Evolutionary conservation across 2,329 filamentous ascomycete genomes (phyloP).

Genomic region (Claviceps sp.): DNA sequence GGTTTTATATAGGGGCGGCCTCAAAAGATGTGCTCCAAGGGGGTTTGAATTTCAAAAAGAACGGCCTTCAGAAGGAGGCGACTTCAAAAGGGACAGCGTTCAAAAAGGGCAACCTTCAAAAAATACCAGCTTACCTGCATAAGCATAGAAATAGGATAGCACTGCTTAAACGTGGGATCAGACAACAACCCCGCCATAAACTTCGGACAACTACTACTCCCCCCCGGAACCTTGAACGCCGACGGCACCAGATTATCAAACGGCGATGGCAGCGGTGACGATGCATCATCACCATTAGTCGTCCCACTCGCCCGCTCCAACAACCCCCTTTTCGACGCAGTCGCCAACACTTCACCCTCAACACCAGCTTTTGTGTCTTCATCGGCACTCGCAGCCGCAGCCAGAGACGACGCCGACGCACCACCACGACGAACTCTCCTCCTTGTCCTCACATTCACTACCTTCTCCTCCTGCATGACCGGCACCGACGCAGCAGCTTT

Average conservation of each 20-base stretch:
- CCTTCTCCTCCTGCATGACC: no score
- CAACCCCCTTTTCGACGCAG: background rate
- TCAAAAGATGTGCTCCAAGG: background rate
- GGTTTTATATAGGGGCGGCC: no score
- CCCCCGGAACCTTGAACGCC: conserved; percentile 43
- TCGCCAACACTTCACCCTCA: background rate
- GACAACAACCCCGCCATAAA: conserved; percentile 58
- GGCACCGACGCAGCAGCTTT: no score
- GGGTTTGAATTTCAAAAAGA: background rate
- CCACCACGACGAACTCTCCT: no score
- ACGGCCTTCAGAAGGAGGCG: background rate
- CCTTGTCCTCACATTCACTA: no score
- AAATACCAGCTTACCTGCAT: conserved; percentile 43
- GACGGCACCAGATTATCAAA: conserved; percentile 53
- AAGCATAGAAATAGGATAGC: conserved; percentile 74
- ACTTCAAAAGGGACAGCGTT: background rate
- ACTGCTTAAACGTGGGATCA: conserved; percentile 54
- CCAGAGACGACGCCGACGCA: no score
- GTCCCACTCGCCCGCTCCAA: background rate
- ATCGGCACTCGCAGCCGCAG: background rate
- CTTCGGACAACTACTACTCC: conserved; percentile 39
- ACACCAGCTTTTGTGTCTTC: no score
- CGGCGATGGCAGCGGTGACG: conserved; percentile 40
- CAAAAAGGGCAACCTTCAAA: background rate
- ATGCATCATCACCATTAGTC: background rate